Evolutionary conservation across 2,329 filamentous ascomycete species (phyloP).

Genomic region (Botrytis pseudocinerea): DNA sequence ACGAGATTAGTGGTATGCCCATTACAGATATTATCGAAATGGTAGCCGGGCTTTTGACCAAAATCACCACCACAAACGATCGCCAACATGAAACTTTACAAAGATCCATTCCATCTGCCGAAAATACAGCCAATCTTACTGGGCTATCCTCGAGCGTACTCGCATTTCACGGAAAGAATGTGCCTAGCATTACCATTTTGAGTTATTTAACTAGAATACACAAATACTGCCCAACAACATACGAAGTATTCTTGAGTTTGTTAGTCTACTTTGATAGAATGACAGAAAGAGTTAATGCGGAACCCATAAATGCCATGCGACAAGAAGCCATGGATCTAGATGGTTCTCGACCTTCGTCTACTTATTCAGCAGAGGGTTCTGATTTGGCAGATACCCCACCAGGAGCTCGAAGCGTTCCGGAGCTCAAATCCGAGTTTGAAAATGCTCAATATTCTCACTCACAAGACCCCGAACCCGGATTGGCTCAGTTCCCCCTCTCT

Average conservation of each 20-base stretch:
- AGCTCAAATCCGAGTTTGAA: constrained; percentile 34
- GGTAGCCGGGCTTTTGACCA: constrained; percentile 93
- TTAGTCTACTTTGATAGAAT: constrained; percentile 98
- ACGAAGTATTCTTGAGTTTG: constrained; percentile 93
- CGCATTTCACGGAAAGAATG: constrained; percentile 97
- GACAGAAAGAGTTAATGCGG: constrained; percentile 91
- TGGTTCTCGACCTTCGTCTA: constrained; percentile 35
- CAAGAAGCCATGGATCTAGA: constrained; percentile 40
- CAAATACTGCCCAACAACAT: constrained; percentile 98
- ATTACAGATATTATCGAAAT: constrained; percentile 98
- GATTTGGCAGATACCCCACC: constrained; percentile 38
- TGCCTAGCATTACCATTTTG: constrained; percentile 93
- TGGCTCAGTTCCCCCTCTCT: constrained; percentile 46
- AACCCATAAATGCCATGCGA: constrained; percentile 67
- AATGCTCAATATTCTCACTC: constrained; percentile 37
- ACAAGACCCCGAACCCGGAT: constrained; percentile 31
- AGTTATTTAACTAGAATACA: constrained; percentile 96
- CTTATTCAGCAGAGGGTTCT: constrained; percentile 38
- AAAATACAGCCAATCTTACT: constrained; percentile 57
- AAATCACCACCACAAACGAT: constrained; percentile 97
- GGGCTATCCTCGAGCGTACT: constrained; percentile 73
- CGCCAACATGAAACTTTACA: constrained; percentile 89
- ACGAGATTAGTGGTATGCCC: constrained; percentile 97
- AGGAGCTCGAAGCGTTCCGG: constrained; percentile 36
- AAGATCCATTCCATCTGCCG: constrained; percentile 62